phyloP scores from a whole-genome alignment of 345 rosid genomes.

The Jatropha curcas region DNA sequence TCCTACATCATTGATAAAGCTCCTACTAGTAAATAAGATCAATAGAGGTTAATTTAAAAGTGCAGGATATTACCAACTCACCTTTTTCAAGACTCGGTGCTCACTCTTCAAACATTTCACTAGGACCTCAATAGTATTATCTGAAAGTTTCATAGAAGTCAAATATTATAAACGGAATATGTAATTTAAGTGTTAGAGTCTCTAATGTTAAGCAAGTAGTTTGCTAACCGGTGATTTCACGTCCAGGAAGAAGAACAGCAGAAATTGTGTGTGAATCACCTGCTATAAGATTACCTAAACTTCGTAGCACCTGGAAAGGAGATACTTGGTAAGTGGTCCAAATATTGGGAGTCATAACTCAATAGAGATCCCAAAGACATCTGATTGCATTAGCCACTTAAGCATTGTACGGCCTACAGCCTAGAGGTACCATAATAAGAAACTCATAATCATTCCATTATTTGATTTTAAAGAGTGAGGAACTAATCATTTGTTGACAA shows the following conservation, averaged over 20 bases:
- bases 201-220: conserved; percentile 21
- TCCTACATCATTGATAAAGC: conserved; percentile 48
- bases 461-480: neutral
- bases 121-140: conserved; percentile 57
- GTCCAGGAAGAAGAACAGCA: conserved; percentile 57
- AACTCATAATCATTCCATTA: neutral
- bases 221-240: conserved; percentile 64
- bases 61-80: conserved; percentile 16
- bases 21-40: conserved; percentile 3
- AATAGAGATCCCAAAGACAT: neutral
- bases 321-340: conserved; percentile 19
- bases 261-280: conserved; percentile 73
- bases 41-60: neutral
- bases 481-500: neutral
- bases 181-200: conserved; percentile 12
- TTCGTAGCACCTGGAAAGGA: conserved; percentile 64
- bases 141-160: conserved; percentile 43
- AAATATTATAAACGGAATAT: conserved; percentile 19
- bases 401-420: neutral
- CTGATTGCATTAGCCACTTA: neutral
- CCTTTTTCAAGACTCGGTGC: conserved; percentile 94
- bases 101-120: conserved; percentile 87
- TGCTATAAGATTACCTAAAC: conserved; percentile 90
- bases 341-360: conserved; percentile 13
- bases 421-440: neutral